phyloP scores from a whole-genome alignment of 2,329 filamentous ascomycete genomes.

The Neopestalotiopsis clavispora region DNA sequence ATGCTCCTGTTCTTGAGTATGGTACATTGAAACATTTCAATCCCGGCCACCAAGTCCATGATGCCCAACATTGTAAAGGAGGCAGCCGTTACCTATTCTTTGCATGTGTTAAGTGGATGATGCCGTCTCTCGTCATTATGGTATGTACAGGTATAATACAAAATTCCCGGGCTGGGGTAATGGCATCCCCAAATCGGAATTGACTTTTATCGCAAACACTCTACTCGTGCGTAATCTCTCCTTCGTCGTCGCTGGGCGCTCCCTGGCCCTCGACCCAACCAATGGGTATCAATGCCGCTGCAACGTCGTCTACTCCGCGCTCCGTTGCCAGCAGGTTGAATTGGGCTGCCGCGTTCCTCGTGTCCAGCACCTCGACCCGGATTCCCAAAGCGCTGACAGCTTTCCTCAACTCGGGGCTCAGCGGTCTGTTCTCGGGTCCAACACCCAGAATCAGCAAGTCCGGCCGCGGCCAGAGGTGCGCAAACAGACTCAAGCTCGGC shows the following conservation, averaged over 20 bases:
- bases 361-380: slow-evolving; percentile 87
- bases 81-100: not conserved
- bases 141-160: not conserved
- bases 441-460: slow-evolving; percentile 91
- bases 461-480: slow-evolving; percentile 84
- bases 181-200: not conserved
- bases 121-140: not conserved
- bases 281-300: slow-evolving; percentile 84
- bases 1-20: not conserved
- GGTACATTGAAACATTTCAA: not conserved
- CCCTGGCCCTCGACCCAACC: slow-evolving; percentile 74
- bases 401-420: slow-evolving; percentile 75
- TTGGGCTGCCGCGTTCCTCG: slow-evolving; percentile 89
- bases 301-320: slow-evolving; percentile 82
- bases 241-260: slow-evolving; percentile 28
- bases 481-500: slow-evolving; percentile 76
- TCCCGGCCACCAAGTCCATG: too few species aligned
- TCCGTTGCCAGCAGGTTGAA: slow-evolving; percentile 97
- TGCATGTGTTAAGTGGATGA: not conserved
- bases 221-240: slow-evolving; percentile 19
- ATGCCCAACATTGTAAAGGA: too few species aligned
- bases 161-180: not conserved
- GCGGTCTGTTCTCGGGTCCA: slow-evolving; percentile 74
- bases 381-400: slow-evolving; percentile 81
- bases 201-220: not conserved